Conservation (phyloP, 495 filamentous ascomycete genomes). For the Penicillium verhagenii region DNA sequence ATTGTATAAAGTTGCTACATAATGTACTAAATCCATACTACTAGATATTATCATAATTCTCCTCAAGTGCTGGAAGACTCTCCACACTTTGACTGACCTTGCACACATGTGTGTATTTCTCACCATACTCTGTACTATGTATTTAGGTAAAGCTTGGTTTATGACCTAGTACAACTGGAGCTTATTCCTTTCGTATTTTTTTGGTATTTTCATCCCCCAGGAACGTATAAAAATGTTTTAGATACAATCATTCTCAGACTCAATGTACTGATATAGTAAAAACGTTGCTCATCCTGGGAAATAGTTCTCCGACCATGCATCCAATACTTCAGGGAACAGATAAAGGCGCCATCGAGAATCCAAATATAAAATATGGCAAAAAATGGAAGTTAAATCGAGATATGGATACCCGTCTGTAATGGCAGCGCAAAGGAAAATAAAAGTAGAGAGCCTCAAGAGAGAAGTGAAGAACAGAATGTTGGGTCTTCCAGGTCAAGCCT, state of each 20-base stretch:
- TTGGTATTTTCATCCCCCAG: not conserved
- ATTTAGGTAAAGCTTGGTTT: not conserved
- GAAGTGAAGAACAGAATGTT: not conserved
- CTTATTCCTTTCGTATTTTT: not conserved
- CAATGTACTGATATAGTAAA: conserved; percentile 8
- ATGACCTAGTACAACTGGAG: not conserved
- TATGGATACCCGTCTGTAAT: not conserved
- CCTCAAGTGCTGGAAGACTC: no score
- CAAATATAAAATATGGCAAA: conserved; percentile 24
- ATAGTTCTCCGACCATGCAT: conserved; percentile 28
- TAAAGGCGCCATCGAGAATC: conserved; percentile 14
- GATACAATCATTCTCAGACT: not conserved
- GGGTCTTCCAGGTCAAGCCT: not conserved
- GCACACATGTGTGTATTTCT: no score
- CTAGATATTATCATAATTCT: no score
- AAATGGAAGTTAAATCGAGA: conserved; percentile 1
- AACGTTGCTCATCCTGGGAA: conserved; percentile 11
- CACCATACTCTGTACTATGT: no score
- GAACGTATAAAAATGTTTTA: not conserved
- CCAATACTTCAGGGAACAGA: conserved; percentile 11
- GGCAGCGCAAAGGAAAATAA: not conserved
- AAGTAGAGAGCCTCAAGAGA: not conserved
- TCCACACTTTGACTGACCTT: no score
- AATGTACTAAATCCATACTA: no score
- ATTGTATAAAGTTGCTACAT: no score